These are phyloP conservation scores for Escallonia herrerae DNA, from an alignment of 129 eudicot genomes.

Conservation along the genomic window DNA sequence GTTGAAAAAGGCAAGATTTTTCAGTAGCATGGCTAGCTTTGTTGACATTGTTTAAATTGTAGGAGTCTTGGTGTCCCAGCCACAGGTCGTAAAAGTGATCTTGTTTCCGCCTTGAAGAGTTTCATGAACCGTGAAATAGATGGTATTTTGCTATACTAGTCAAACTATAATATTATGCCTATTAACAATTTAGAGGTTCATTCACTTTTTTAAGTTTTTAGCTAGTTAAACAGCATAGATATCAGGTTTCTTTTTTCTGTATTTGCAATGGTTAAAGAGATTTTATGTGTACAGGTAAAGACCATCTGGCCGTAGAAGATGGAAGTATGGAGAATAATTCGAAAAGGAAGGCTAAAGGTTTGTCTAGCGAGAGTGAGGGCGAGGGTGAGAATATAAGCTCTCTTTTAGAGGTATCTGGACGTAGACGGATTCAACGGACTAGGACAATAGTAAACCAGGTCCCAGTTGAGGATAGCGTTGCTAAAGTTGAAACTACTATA, in stretches of 20 bases:
- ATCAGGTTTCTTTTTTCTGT: no score
- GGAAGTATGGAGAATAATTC: constrained; percentile 19
- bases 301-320: constrained; percentile 25
- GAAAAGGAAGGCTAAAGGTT: constrained; percentile 39
- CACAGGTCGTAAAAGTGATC: constrained; percentile 63
- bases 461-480: constrained; percentile 1
- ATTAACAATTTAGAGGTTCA: no score
- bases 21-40: not conserved
- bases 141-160: constrained; percentile 33
- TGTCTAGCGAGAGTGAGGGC: constrained; percentile 18
- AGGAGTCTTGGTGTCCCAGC: constrained; percentile 66
- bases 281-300: constrained; percentile 16
- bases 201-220: no score
- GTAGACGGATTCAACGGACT: constrained; percentile 25
- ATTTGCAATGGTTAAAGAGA: not conserved
- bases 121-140: constrained; percentile 23
- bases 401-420: constrained; percentile 20
- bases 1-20: no score
- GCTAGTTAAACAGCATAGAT: no score
- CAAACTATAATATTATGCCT: not conserved
- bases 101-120: constrained; percentile 44
- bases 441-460: constrained; percentile 29
- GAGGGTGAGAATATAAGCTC: constrained; percentile 10
- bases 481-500: constrained; percentile 7
- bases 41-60: constrained; percentile 17